These are phyloP conservation scores for Monocercomonoides exilis DNA, from an alignment of 78 protist genomes.

Conservation along the genomic window DNA sequence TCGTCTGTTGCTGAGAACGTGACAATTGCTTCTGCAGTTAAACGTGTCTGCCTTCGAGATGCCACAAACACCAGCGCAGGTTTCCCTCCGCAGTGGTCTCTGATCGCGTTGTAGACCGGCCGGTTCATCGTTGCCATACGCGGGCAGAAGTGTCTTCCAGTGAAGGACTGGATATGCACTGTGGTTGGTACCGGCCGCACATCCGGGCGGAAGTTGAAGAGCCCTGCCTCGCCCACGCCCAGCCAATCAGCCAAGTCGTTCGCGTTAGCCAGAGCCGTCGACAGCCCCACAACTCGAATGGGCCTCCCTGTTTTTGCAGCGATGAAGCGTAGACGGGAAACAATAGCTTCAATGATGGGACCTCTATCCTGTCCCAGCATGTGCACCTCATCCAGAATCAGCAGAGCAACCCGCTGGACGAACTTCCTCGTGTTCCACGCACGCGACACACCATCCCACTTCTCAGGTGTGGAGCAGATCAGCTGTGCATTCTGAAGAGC, in stretches of 20 bases:
- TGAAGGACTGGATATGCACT: constrained; percentile 71
- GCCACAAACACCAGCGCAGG: constrained; percentile 92
- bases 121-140: constrained; percentile 99
- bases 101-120: constrained; percentile 83
- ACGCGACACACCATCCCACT: constrained; percentile 94
- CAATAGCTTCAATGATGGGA: constrained; percentile 81
- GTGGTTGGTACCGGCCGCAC: constrained; percentile 95
- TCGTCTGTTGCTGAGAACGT: constrained; percentile 51
- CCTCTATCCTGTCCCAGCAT: constrained; percentile 90
- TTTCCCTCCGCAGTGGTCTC: constrained; percentile 47
- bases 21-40: constrained; percentile 90
- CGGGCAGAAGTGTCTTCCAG: constrained; percentile 97
- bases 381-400: constrained; percentile 92
- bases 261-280: constrained; percentile 97
- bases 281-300: constrained; percentile 81
- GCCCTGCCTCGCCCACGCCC: constrained; percentile 62
- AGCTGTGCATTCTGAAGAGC: constrained; percentile 64
- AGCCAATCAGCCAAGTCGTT: constrained; percentile 93
- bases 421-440: constrained; percentile 79
- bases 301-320: constrained; percentile 29
- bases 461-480: constrained; percentile 96
- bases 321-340: constrained; percentile 27
- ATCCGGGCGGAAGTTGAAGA: constrained; percentile 88
- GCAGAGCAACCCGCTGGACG: constrained; percentile 58
- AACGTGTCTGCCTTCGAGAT: constrained; percentile 93